Evolutionary conservation across 2,329 filamentous ascomycete genomes (phyloP).

Genomic region (Emericellopsis cladophorae): DNA sequence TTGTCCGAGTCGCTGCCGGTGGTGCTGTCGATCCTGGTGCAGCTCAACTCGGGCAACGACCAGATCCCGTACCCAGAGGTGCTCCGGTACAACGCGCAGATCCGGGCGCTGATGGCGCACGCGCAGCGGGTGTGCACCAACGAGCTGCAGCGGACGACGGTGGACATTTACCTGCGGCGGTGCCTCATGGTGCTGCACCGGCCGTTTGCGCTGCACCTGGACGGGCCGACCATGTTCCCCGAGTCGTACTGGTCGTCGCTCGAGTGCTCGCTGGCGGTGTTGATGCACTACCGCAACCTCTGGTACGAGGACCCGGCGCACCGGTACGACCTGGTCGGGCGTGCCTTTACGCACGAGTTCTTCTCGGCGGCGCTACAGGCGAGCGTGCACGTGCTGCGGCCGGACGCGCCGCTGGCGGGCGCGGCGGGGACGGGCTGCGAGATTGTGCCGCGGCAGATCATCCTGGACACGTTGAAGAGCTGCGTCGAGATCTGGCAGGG

Average conservation of each 20-base stretch:
- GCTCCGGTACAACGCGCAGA: slow-evolving; percentile 15
- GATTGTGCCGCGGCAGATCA: slow-evolving; percentile 20
- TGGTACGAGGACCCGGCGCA: slow-evolving; percentile 13
- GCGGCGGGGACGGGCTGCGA: slow-evolving; percentile 12
- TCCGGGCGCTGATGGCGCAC: slow-evolving; percentile 18
- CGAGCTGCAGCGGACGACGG: slow-evolving; percentile 17
- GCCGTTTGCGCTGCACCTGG: slow-evolving; percentile 19
- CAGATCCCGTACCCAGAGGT: slow-evolving; percentile 19
- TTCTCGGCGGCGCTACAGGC: slow-evolving; percentile 21
- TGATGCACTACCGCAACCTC: slow-evolving; percentile 21
- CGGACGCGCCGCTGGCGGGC: slow-evolving; percentile 18
- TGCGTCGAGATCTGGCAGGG: slow-evolving; percentile 22
- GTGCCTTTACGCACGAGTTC: slow-evolving; percentile 20
- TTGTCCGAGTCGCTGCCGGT: slow-evolving; percentile 17
- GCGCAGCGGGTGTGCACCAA: slow-evolving; percentile 14
- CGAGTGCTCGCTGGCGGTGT: slow-evolving; percentile 20
- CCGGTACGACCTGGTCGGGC: slow-evolving; percentile 16
- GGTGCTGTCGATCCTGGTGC: slow-evolving; percentile 15
- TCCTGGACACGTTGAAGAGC: slow-evolving; percentile 17
- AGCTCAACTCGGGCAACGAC: slow-evolving; percentile 17
- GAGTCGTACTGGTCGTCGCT: slow-evolving; percentile 23
- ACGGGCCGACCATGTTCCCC: slow-evolving; percentile 17
- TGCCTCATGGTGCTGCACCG: slow-evolving; percentile 22
- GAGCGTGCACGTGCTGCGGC: slow-evolving; percentile 18
- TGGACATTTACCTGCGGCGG: slow-evolving; percentile 20